phyloP scores from a whole-genome alignment of 805 yeast genomes.

The Metschnikowia peoriensis region DNA sequence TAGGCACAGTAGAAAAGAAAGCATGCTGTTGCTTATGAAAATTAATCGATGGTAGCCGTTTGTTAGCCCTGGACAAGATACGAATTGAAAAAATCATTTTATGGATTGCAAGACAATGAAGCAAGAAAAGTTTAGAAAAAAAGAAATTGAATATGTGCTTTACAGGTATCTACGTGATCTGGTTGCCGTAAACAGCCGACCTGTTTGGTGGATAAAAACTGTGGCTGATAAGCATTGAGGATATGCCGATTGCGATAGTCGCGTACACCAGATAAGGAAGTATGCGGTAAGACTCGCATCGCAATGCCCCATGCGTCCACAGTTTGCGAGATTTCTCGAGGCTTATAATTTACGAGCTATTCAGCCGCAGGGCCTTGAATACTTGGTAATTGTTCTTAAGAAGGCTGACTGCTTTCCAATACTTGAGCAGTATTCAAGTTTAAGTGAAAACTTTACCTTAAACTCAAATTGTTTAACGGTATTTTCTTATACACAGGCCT shows the following conservation, averaged over 20 bases:
- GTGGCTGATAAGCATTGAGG: neutral
- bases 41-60: neutral
- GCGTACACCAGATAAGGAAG: neutral
- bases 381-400: no score
- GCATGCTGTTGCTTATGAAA: neutral
- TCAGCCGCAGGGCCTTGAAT: no score
- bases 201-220: neutral
- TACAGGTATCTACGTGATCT: neutral
- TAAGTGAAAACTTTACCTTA: no score
- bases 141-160: neutral
- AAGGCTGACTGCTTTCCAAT: no score
- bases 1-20: neutral
- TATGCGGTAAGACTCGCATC: neutral
- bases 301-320: neutral
- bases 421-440: no score
- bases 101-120: neutral
- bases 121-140: neutral
- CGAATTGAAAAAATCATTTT: neutral
- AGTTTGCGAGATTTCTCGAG: neutral
- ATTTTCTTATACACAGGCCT: no score
- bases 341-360: neutral
- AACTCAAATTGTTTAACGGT: no score
- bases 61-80: neutral
- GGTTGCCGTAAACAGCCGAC: no score
- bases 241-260: neutral